These are phyloP conservation scores for Rhynchosporium secalis DNA, from an alignment of 2,329 filamentous ascomycete species.

Conservation along the genomic window DNA sequence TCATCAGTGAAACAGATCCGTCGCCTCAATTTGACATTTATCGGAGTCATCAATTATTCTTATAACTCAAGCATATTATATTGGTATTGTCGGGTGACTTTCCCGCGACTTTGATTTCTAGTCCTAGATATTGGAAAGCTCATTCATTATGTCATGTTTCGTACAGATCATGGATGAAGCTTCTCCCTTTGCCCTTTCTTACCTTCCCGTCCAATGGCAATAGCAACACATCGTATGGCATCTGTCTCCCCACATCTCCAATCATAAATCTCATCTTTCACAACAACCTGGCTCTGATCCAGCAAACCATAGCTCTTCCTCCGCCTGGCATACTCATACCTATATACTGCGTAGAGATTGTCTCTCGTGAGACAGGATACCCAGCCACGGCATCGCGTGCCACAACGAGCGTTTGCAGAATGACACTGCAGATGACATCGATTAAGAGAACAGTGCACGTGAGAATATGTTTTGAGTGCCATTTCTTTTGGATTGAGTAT, in stretches of 20 bases:
- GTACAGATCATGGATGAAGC: no score
- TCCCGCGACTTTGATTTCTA: no score
- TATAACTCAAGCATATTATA: no score
- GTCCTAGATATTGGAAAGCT: no score
- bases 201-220: neutral
- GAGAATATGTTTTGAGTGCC: neutral
- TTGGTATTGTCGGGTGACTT: no score
- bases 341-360: neutral
- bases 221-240: neutral
- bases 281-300: neutral
- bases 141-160: no score
- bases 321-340: neutral
- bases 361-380: slow-evolving; percentile 2
- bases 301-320: neutral
- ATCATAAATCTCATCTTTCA: neutral
- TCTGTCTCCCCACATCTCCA: neutral
- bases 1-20: no score
- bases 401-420: neutral
- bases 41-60: no score
- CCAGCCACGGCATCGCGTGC: slow-evolving; percentile 6
- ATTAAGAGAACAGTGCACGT: neutral
- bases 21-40: no score
- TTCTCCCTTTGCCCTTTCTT: no score
- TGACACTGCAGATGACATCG: neutral
- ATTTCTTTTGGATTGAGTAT: slow-evolving; percentile 3